Conservation (phyloP, 2,329 filamentous ascomycete genomes). For the Exophiala aquamarina region DNA sequence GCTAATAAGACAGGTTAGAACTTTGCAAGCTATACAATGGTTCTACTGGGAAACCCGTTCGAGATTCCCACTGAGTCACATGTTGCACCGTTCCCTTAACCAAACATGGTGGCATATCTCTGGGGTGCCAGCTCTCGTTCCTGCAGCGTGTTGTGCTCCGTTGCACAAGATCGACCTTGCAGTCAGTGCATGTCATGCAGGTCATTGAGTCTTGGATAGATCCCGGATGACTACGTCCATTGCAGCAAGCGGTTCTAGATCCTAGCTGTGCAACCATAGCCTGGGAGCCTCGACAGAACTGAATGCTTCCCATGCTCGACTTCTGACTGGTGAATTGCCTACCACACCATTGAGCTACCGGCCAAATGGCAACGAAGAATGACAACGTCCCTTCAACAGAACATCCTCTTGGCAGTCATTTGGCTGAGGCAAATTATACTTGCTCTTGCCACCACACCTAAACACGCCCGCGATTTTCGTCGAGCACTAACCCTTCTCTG, state of each 20-base stretch:
- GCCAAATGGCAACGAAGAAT: too few species aligned
- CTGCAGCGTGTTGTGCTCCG: constrained; percentile 18
- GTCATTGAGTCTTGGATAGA: constrained; percentile 9
- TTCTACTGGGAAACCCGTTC: too few species aligned
- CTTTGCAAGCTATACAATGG: too few species aligned
- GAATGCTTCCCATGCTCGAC: neutral
- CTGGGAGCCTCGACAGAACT: constrained; percentile 1
- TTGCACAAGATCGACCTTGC: constrained; percentile 16
- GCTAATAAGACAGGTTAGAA: too few species aligned
- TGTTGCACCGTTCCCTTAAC: too few species aligned
- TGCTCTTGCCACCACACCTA: constrained; percentile 3
- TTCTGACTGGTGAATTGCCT: constrained; percentile 10
- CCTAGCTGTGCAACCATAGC: constrained; percentile 7
- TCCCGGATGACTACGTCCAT: too few species aligned
- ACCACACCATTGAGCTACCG: constrained; percentile 9
- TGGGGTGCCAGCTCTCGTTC: constrained; percentile 7
- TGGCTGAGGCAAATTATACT: constrained; percentile 1
- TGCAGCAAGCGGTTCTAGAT: constrained; percentile 4
- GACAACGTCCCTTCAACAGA: constrained; percentile 14
- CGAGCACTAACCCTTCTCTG: too few species aligned
- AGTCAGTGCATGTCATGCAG: constrained; percentile 13
- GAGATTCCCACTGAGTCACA: too few species aligned
- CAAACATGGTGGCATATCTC: too few species aligned
- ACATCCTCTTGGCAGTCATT: constrained; percentile 31
- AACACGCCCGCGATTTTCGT: neutral